Conservation (phyloP, 495 filamentous ascomycete genomes). For the Talaromyces adpressus region DNA sequence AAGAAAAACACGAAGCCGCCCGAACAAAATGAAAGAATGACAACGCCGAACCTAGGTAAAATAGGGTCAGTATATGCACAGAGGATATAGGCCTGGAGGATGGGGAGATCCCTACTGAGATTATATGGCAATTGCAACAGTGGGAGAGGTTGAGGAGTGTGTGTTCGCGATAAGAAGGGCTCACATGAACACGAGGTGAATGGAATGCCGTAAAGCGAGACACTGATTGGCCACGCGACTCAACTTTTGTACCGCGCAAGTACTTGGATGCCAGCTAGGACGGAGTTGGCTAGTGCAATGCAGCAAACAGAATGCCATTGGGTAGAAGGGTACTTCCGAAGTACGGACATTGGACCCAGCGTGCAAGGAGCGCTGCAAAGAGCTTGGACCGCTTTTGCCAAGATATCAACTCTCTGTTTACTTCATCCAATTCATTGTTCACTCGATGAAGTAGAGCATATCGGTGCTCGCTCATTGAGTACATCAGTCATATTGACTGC, state of each 20-base stretch:
- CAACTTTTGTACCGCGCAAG: neutral
- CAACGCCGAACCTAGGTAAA: neutral
- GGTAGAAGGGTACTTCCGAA: neutral
- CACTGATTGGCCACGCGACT: neutral
- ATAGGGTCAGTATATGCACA: neutral
- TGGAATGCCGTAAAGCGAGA: neutral
- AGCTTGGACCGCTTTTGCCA: neutral
- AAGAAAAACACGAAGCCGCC: neutral
- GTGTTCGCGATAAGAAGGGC: neutral
- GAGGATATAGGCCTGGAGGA: neutral
- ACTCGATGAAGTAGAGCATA: too few species aligned
- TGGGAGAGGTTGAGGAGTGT: neutral
- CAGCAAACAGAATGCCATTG: neutral
- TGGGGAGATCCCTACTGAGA: neutral
- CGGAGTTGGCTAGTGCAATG: neutral
- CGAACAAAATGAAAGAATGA: neutral
- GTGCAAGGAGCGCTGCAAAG: neutral
- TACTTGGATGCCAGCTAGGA: neutral
- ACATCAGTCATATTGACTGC: too few species aligned
- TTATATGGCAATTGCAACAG: neutral
- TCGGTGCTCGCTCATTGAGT: too few species aligned
- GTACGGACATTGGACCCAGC: neutral
- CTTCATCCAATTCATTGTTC: neutral
- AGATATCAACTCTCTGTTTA: neutral
- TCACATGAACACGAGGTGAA: neutral